Evolutionary conservation across 176 grass and related monocot species (phyloP).

Genomic region (Elaeis guineensis): DNA sequence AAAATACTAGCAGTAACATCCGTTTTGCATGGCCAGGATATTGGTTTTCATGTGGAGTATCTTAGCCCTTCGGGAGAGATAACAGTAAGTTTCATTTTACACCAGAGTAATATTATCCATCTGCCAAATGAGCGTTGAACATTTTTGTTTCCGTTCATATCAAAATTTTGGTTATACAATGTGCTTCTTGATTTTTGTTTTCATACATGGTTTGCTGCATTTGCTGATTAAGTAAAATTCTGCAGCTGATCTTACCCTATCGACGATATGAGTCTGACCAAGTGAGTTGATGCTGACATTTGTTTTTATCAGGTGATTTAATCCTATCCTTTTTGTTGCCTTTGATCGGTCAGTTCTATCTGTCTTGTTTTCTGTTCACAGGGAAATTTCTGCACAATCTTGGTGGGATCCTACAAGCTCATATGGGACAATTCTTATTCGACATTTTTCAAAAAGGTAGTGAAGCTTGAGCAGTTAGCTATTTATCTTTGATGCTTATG

Average conservation of each 20-base stretch:
- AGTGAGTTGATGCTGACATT: slow-evolving; percentile 25
- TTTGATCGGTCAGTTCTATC: slow-evolving; percentile 8
- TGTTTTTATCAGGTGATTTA: neutral
- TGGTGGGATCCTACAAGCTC: slow-evolving; percentile 75
- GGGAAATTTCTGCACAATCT: slow-evolving; percentile 93
- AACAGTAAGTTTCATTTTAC: slow-evolving; percentile 49
- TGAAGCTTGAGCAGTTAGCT: no score
- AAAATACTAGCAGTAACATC: neutral
- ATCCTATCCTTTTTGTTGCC: neutral
- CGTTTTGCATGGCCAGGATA: slow-evolving; percentile 51
- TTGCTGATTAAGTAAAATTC: neutral
- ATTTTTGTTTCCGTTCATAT: no score
- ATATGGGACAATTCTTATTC: slow-evolving; percentile 99
- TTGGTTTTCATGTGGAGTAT: slow-evolving; percentile 96
- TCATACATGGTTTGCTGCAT: no score
- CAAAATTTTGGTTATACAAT: no score
- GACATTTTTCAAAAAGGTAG: slow-evolving; percentile 92
- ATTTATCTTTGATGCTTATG: no score
- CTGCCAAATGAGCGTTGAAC: no score
- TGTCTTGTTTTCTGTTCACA: slow-evolving; percentile 22
- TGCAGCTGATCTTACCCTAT: slow-evolving; percentile 90
- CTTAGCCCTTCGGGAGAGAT: slow-evolving; percentile 68
- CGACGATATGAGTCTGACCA: slow-evolving; percentile 83
- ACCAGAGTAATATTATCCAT: no score
- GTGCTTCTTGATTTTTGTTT: no score